Percentiles rank a stretch among this genome's conserved stretches.
Evolutionary conservation across 1,139 yeast species (phyloP).

Genomic region (Lodderomyces jiufengensis): DNA sequence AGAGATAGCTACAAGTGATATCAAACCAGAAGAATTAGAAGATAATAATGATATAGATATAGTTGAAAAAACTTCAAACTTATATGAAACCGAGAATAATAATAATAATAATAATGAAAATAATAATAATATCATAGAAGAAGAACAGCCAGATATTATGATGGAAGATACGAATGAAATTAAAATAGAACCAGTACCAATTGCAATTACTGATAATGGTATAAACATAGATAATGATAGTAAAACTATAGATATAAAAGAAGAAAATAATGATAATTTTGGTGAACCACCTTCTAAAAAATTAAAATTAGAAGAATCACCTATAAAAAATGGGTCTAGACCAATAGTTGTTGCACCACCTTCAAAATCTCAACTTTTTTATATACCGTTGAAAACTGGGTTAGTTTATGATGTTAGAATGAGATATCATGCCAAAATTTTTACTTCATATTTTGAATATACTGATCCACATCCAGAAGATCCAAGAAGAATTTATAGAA

Average conservation of each 20-base stretch:
- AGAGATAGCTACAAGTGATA: no score
- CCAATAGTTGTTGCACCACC: constrained; percentile 51
- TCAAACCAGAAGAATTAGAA: constrained; percentile 1
- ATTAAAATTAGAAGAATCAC: constrained; percentile 11
- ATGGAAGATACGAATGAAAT: neutral
- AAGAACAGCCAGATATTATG: neutral
- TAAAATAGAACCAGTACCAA: neutral
- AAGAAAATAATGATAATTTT: neutral
- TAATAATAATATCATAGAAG: neutral
- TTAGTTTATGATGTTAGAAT: constrained; percentile 93
- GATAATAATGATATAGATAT: neutral
- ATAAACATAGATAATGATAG: no score
- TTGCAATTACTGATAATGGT: neutral
- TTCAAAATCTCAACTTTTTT: constrained; percentile 53
- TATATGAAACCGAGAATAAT: neutral
- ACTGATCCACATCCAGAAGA: constrained; percentile 99
- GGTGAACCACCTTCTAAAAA: constrained; percentile 10
- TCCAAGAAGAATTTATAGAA: constrained; percentile 91
- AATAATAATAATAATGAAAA: neutral
- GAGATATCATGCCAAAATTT: constrained; percentile 95
- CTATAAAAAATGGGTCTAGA: neutral
- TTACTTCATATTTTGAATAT: constrained; percentile 87
- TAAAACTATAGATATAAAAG: neutral
- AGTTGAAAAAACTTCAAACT: no score
- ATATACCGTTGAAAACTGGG: constrained; percentile 83